Evolutionary conservation across 2,329 filamentous ascomycete species (phyloP).

Genomic region (Apiospora saccharicola): DNA sequence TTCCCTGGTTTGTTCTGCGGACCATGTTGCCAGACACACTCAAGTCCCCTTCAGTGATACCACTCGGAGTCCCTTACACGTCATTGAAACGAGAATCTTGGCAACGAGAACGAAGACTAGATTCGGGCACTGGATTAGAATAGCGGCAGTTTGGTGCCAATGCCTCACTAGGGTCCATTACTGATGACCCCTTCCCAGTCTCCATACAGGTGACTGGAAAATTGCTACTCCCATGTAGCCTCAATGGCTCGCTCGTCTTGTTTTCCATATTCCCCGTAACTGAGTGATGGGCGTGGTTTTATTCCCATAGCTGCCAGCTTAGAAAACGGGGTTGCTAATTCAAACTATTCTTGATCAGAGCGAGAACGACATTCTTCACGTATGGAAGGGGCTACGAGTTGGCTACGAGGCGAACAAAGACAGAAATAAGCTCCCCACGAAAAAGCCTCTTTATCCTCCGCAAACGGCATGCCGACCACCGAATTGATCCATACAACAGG

Average conservation of each 20-base stretch:
- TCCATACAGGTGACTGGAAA: no score
- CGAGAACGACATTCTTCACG: not conserved
- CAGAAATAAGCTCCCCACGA: accelerated
- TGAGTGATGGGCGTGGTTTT: not conserved
- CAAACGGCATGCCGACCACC: not conserved
- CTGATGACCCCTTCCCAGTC: not conserved
- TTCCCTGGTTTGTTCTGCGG: accelerated
- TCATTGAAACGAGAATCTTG: not conserved
- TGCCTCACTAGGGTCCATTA: not conserved
- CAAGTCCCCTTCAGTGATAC: not conserved
- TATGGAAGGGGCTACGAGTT: not conserved
- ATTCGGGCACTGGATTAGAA: not conserved
- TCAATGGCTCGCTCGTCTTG: not conserved
- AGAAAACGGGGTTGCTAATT: not conserved
- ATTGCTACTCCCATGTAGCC: not conserved
- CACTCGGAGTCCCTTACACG: not conserved
- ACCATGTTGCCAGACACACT: not conserved
- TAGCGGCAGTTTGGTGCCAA: not conserved
- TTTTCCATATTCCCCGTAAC: not conserved
- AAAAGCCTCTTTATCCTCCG: not conserved
- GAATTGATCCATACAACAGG: not conserved
- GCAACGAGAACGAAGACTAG: not conserved
- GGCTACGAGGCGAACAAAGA: not conserved
- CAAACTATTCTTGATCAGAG: not conserved
- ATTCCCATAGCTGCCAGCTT: not conserved